A percentile compares a stretch with the other conserved stretches of the same genome.
Conservation (phyloP, 2,329 filamentous ascomycete genomes). For the Botrytis galanthina region DNA sequence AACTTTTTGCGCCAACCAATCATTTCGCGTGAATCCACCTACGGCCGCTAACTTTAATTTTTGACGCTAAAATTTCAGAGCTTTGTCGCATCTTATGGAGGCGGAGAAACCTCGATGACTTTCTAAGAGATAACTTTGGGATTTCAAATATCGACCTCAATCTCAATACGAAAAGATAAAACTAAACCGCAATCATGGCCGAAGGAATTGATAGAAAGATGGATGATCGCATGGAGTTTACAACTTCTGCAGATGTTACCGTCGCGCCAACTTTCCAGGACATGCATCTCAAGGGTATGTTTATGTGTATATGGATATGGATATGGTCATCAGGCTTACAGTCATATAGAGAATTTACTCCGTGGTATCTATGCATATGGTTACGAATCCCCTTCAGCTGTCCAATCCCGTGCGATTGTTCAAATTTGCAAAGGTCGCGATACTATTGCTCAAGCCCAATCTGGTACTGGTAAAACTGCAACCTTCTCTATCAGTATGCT, state of each 20-base stretch:
- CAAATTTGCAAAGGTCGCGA: constrained; percentile 99
- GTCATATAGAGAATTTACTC: constrained; percentile 73
- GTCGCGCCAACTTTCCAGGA: constrained; percentile 92
- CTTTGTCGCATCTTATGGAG: constrained; percentile 16
- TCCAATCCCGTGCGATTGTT: constrained; percentile 96
- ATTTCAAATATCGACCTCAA: constrained; percentile 4
- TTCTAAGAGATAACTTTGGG: neutral
- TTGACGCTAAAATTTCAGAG: constrained; percentile 24
- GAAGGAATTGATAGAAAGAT: constrained; percentile 87
- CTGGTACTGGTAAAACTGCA: constrained; percentile 93
- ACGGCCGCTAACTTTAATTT: constrained; percentile 25
- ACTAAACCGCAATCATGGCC: constrained; percentile 61
- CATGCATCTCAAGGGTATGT: constrained; percentile 79
- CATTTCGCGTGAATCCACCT: constrained; percentile 21
- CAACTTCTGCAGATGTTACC: constrained; percentile 95
- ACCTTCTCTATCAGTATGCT: constrained; percentile 97
- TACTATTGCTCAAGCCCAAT: constrained; percentile 97
- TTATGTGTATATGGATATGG: neutral
- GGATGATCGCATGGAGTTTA: constrained; percentile 97
- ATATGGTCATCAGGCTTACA: neutral
- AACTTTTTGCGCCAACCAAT: constrained; percentile 31
- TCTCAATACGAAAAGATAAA: constrained; percentile 14
- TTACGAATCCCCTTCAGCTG: constrained; percentile 95
- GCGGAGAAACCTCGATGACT: neutral
- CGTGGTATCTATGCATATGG: constrained; percentile 98